Conservation (phyloP, 495 filamentous ascomycete species). For the Xylaria venustula region DNA sequence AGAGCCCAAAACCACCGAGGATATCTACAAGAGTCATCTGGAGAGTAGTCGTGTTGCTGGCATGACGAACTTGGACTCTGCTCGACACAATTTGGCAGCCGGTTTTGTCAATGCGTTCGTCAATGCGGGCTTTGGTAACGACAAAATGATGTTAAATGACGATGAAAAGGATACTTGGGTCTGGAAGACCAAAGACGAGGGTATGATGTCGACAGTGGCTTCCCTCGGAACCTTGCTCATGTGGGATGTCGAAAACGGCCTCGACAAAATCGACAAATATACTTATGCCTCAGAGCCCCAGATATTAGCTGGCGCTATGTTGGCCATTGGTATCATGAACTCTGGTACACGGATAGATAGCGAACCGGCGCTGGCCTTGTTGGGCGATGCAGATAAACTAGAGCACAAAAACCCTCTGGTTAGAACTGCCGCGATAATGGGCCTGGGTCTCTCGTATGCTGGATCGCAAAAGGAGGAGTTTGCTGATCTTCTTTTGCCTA, state of each 20-base stretch:
- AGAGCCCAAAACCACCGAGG: conserved; percentile 94
- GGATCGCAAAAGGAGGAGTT: conserved; percentile 87
- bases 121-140: conserved; percentile 91
- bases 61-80: conserved; percentile 91
- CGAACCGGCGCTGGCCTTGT: conserved; percentile 82
- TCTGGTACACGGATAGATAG: conserved; percentile 82
- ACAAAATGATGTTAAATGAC: conserved; percentile 93
- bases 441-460: conserved; percentile 88
- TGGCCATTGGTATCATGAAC: conserved; percentile 92
- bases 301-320: conserved; percentile 83
- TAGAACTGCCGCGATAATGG: conserved; percentile 85
- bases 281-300: conserved; percentile 79
- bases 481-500: conserved; percentile 75
- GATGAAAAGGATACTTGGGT: conserved; percentile 88
- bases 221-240: conserved; percentile 86
- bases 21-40: conserved; percentile 99
- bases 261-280: conserved; percentile 92
- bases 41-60: conserved; percentile 91
- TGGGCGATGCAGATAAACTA: conserved; percentile 74
- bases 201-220: conserved; percentile 93
- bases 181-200: conserved; percentile 98
- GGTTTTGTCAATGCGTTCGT: conserved; percentile 96
- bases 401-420: conserved; percentile 73
- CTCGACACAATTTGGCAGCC: conserved; percentile 91
- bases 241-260: conserved; percentile 85